Evolutionary conservation across 2,329 filamentous ascomycete species (phyloP), one percentile per base, ranked within the genome.

Genomic region (Alternaria dauci): DNA sequence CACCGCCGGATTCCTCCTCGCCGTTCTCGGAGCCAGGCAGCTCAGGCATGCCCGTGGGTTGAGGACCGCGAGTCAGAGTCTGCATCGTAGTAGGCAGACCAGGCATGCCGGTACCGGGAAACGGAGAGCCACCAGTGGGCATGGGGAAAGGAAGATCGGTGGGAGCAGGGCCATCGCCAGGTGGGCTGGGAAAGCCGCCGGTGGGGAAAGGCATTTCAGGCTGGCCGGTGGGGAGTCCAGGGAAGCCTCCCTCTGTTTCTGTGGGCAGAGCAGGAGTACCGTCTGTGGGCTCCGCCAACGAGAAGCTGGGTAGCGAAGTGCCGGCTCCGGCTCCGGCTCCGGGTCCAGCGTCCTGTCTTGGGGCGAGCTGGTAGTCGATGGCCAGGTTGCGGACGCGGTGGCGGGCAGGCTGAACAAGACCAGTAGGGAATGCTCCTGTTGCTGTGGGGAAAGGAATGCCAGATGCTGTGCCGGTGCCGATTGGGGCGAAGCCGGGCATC

Each of bases 291-390:
- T 66, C 61, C 26, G 59, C 36, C 4, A 65, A 38, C n/a, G 57
- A 61, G 55, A 68, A 67, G 16, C 47, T 50, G 4, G 66, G 66
- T 6, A 68, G 61, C 16, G 61, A 18, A 7, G 56, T 38, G 44
- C 36, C 14, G 23, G 20, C 39, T 5, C 44, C 57, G 18, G 20
- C 20, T 23, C 20, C 20, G 20, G 20, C 2, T 23, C 20, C 20
- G 20, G 20, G 20, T 23, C 20, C 20, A 23, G 20, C 20, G 3
- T 42, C 57, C 58, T 65, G 63, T 32, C 61, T 55, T 42, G 67
- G 62, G 9, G 65, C 67, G 26, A 69, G 65, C 30, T 61, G 54
- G 47, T 67, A 69, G 60, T 69, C 61, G 50, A 69, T 56, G 12
- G 60, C 58, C 9, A 69, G 46, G 11, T 50, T 50, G 20, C 32